Base-by-base conservation (phyloP, 2,329 filamentous ascomycete genomes). In the Microdochium trichocladiopsis region DNA sequence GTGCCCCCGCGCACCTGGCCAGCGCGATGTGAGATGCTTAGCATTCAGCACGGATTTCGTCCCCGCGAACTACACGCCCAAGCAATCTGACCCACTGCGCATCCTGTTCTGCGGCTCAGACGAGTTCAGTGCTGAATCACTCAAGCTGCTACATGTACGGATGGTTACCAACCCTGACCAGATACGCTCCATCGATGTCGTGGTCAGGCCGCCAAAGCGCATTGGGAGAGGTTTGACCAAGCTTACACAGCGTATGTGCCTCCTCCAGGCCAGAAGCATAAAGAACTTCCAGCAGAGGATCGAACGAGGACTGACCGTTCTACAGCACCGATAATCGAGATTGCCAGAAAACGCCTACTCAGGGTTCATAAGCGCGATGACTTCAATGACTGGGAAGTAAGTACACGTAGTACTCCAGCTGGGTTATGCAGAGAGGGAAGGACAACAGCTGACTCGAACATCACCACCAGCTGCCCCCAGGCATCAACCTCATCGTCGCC, bases 61-160 rank as follows among this genome's bases (percentile, higher is more conserved):
- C 22, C 10, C 41, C 16, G 41, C 41, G n/a, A n/a, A n/a, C n/a
- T n/a, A n/a, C 18, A 6, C 16, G 41, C 5, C 41, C 6, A 57
- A 59, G 37, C 55, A 45, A 24, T 72, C 76, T 0, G 76, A 83
- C 4, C 88, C 90, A 2, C 75, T 99, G 28, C 80, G 85, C 31
- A 90, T 99, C 51, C 79, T 99, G 3, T 99, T 96, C 71, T 97
- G 92, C 70, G 94, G 94, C 56, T 94, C 93, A 2, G 94, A 99
- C 68, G 78, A 84, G 2, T 96, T 97, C 69, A 96, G 93, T 72
- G 87, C 87, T 61, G 80, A 79, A 50, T 90, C 90, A 1, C 74
- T 99, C 49, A 72, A 73, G 53, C 87, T 88, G 5, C 72, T 99
- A 31, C 68, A 86, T 60, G 63, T 71, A 4, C 86, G 90, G 63